Conservation (phyloP, 176 grass and related monocot genomes). For the Hyparrhenia diplandra region DNA sequence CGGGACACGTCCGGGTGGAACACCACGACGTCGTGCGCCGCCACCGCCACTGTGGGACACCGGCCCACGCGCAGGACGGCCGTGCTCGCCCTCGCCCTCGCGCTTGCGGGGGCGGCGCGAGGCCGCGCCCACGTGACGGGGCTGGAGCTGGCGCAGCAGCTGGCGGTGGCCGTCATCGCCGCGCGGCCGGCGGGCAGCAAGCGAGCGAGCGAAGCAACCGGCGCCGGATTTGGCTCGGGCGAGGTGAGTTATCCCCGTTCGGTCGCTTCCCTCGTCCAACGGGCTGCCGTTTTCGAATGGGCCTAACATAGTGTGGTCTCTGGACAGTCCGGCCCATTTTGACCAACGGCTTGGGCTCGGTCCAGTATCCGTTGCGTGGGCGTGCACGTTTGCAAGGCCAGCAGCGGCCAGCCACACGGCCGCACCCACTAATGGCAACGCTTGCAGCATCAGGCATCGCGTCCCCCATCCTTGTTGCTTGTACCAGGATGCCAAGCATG, state of each 20-base stretch:
- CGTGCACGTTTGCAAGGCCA: not conserved
- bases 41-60: not conserved
- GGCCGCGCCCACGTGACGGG: not conserved
- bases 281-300: not conserved
- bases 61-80: not conserved
- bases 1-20: conserved; percentile 61
- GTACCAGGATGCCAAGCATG: not conserved
- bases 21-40: not conserved
- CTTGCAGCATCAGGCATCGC: conserved; percentile 39
- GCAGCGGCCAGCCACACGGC: not conserved
- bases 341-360: not conserved
- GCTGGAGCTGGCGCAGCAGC: not conserved
- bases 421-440: conserved; percentile 6
- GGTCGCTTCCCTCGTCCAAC: too few relatives aligned
- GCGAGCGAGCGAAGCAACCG: not conserved
- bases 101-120: not conserved
- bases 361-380: not conserved
- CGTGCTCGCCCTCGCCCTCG: too few relatives aligned
- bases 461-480: conserved; percentile 2
- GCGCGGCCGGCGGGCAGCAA: not conserved
- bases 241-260: too few relatives aligned
- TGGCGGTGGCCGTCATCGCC: conserved; percentile 20
- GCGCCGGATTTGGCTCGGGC: too few relatives aligned
- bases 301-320: not conserved
- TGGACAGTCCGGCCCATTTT: not conserved